Evolutionary conservation across 2,329 filamentous ascomycete genomes (phyloP), one percentile per base, ranked within the genome.

Genomic region (Paraphoma sp.): DNA sequence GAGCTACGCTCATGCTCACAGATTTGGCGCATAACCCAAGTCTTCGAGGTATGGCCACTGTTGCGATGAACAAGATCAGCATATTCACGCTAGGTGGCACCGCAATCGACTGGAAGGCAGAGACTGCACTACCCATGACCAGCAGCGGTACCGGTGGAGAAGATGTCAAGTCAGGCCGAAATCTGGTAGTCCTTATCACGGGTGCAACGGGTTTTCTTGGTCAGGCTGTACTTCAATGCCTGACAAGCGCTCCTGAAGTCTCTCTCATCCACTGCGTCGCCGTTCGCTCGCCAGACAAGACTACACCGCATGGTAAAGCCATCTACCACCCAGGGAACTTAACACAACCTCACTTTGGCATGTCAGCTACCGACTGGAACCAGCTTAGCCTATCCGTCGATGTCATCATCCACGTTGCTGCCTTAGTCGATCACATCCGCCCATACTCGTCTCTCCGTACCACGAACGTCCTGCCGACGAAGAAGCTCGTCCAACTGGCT

Each of bases 331-430:
- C 36, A 5, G 56, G 56, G 18, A 41, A 62, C 30, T 47, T 64
- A 7, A 14, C 28, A 6, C 30, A 49, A 5, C 51, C 48, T 6
- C 45, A 23, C 6, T 43, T 64, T 3, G 56, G 59, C 6, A 49
- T 64, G 6, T 31, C 45, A 6, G 17, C 40, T 7, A 5, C 47
- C 3, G 31, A 30, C 5, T 23, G 29, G 18, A 11, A 6, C 5
- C 11, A 38, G 7, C 40, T 65, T 11, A 52, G 44, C 23, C 11
- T 6, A 16, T n/a, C 28, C 4, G 56, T 45, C 10, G 58, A 65
- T 45, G 40, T 41, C 12, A 41, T 65, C 40, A 59, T 62, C 36
- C 58, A 61, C 44, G 58, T 53, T 17, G 55, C 51, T 12, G 54
- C 54, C 6, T 48, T 54, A 17, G 40, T 36, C 9, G 57, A 56